phyloP scores from a whole-genome alignment of 306 rosid genomes.

The Dryas drummondii region DNA sequence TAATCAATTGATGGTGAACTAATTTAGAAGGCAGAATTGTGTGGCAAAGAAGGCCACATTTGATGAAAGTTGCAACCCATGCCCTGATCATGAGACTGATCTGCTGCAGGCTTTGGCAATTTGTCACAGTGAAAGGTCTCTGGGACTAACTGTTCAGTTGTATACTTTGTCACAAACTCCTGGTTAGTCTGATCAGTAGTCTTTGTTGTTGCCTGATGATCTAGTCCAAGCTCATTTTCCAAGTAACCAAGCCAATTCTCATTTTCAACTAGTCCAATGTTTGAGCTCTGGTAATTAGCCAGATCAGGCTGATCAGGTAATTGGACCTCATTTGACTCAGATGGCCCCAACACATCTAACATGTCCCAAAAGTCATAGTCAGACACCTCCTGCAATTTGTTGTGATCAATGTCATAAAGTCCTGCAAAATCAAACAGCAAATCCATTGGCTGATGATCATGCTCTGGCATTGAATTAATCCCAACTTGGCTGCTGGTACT shows the following conservation, averaged over 20 bases:
- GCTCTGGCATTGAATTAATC: slow-evolving; percentile 21
- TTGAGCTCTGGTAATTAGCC: slow-evolving; percentile 19
- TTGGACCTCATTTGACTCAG: slow-evolving; percentile 33
- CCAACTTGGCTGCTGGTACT: slow-evolving; percentile 27
- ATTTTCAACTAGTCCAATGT: slow-evolving; percentile 31
- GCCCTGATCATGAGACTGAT: slow-evolving; percentile 1
- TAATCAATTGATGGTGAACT: background rate
- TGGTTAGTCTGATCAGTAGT: background rate
- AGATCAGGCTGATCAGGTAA: background rate
- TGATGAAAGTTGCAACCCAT: slow-evolving; percentile 29
- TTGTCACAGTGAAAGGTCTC: slow-evolving; percentile 23
- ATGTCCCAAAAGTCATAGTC: slow-evolving; percentile 71
- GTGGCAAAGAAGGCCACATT: slow-evolving; percentile 38
- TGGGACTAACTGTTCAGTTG: slow-evolving; percentile 28
- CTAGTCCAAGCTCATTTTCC: slow-evolving; percentile 62
- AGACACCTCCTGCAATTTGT: slow-evolving; percentile 38
- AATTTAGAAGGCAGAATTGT: slow-evolving; percentile 27
- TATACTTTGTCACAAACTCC: slow-evolving; percentile 16
- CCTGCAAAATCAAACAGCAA: slow-evolving; percentile 30
- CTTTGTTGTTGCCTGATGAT: slow-evolving; percentile 15
- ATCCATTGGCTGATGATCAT: slow-evolving; percentile 23
- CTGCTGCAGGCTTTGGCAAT: slow-evolving; percentile 28
- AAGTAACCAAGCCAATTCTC: slow-evolving; percentile 50
- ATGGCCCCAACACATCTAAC: slow-evolving; percentile 41
- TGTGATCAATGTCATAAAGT: slow-evolving; percentile 24